These are phyloP conservation scores for Lactarius sp. DNA, from an alignment of 768 basidiomycete genomes.

Conservation along the genomic window DNA sequence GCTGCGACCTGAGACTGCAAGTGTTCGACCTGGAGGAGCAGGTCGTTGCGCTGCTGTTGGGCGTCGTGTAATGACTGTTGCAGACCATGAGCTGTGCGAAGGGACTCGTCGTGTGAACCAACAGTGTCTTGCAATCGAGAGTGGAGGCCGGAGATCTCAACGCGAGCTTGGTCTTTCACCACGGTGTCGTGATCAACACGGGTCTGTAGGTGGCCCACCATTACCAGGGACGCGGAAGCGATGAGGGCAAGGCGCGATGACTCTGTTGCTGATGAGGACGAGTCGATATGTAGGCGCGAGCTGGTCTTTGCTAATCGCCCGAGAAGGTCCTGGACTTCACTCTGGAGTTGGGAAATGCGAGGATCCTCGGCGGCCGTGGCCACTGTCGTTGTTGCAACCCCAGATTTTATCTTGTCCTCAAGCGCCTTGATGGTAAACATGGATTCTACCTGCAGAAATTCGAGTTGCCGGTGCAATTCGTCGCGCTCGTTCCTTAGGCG, in stretches of 20 bases:
- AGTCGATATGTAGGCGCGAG: slow-evolving; percentile 24
- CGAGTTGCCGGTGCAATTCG: slow-evolving; percentile 52
- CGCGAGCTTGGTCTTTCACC: neutral
- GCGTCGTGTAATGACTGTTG: slow-evolving; percentile 9
- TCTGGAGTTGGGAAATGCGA: slow-evolving; percentile 22
- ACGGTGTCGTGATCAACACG: slow-evolving; percentile 8
- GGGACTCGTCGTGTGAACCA: neutral
- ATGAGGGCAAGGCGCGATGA: slow-evolving; percentile 12
- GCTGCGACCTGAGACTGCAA: slow-evolving; percentile 18
- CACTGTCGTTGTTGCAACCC: slow-evolving; percentile 19
- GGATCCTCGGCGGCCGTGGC: slow-evolving; percentile 9
- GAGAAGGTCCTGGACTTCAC: slow-evolving; percentile 20
- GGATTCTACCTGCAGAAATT: slow-evolving; percentile 66
- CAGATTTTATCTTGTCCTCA: slow-evolving; percentile 44
- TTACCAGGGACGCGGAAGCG: slow-evolving; percentile 17
- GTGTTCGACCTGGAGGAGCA: slow-evolving; percentile 14
- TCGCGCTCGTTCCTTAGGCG: slow-evolving; percentile 66
- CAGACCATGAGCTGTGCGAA: neutral
- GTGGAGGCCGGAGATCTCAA: slow-evolving; percentile 11
- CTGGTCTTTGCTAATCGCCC: slow-evolving; percentile 9
- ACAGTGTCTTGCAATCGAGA: slow-evolving; percentile 6
- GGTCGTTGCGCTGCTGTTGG: slow-evolving; percentile 10
- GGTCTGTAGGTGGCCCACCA: slow-evolving; percentile 28
- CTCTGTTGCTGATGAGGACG: neutral
- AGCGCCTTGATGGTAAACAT: slow-evolving; percentile 58